Evolutionary conservation across 106 monocot genomes (phyloP).

Genomic region (Dendrobium nobile): DNA sequence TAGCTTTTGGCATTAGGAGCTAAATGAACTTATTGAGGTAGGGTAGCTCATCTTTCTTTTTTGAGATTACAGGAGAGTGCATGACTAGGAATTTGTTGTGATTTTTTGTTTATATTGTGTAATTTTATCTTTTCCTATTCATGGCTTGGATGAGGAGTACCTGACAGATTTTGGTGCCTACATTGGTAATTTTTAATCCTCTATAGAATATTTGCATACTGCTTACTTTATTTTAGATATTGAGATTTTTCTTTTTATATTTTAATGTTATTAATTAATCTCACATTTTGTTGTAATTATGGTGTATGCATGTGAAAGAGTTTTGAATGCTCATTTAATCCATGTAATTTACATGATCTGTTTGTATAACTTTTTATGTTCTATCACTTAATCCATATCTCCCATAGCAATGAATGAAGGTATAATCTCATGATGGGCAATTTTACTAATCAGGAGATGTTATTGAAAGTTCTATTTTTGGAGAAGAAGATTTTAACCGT

Average conservation of each 20-base stretch:
- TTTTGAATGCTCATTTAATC: background rate
- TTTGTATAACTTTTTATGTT: background rate
- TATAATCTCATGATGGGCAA: background rate
- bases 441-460: too few species aligned
- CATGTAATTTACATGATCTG: background rate
- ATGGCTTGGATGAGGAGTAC: background rate
- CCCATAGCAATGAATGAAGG: background rate
- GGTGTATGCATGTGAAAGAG: background rate
- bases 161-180: background rate
- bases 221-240: background rate
- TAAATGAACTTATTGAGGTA: background rate
- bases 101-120: background rate
- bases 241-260: background rate
- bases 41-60: background rate
- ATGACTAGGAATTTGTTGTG: background rate
- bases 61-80: background rate
- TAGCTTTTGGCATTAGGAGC: too few species aligned
- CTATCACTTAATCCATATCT: background rate
- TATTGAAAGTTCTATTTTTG: too few species aligned
- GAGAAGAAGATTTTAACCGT: too few species aligned
- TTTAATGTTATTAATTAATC: background rate
- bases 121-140: background rate
- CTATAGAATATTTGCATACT: background rate
- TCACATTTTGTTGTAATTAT: background rate
- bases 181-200: background rate